Evolutionary conservation across 2,329 filamentous ascomycete genomes (phyloP).

Genomic region (Aspergillus latus): DNA sequence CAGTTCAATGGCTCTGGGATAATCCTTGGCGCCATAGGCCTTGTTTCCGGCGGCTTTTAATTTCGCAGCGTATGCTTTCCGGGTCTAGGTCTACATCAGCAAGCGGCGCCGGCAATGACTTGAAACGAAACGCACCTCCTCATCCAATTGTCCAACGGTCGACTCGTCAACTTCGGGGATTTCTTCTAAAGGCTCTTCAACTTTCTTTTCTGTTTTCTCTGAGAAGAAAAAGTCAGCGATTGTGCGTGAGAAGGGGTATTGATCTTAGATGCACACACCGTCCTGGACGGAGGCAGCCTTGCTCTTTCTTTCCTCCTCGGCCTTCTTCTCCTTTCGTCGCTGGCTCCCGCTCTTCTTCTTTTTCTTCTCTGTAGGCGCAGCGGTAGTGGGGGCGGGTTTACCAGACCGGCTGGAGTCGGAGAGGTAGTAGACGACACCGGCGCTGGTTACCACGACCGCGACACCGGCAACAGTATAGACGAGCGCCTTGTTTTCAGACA

Average conservation of each 20-base stretch:
- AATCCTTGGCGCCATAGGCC: slow-evolving; percentile 91
- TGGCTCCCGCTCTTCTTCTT: slow-evolving; percentile 92
- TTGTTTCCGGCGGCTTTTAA: slow-evolving; percentile 96
- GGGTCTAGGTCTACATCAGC: slow-evolving; percentile 56
- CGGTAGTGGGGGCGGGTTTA: slow-evolving; percentile 25
- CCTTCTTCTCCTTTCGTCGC: slow-evolving; percentile 69
- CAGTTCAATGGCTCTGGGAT: slow-evolving; percentile 87
- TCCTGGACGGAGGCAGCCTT: slow-evolving; percentile 47
- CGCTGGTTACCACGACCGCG: slow-evolving; percentile 85
- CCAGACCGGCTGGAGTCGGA: slow-evolving; percentile 52
- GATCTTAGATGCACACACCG: slow-evolving; percentile 31
- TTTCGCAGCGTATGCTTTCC: slow-evolving; percentile 83
- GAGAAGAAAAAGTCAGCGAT: background rate
- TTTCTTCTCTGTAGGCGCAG: slow-evolving; percentile 53
- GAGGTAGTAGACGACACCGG: slow-evolving; percentile 91
- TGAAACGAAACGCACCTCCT: slow-evolving; percentile 41
- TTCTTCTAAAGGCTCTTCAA: slow-evolving; percentile 60
- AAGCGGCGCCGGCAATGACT: background rate
- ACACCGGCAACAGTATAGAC: slow-evolving; percentile 97
- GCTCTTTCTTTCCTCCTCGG: slow-evolving; percentile 54
- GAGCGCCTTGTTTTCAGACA: slow-evolving; percentile 89
- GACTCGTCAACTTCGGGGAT: slow-evolving; percentile 63
- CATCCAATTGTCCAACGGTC: slow-evolving; percentile 48
- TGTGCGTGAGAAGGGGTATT: slow-evolving; percentile 28
- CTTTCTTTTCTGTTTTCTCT: slow-evolving; percentile 46